Percentiles rank a stretch among this genome's conserved stretches.
Evolutionary conservation across 331 rosid genomes (phyloP).

Genomic region (Quercus lobata): DNA sequence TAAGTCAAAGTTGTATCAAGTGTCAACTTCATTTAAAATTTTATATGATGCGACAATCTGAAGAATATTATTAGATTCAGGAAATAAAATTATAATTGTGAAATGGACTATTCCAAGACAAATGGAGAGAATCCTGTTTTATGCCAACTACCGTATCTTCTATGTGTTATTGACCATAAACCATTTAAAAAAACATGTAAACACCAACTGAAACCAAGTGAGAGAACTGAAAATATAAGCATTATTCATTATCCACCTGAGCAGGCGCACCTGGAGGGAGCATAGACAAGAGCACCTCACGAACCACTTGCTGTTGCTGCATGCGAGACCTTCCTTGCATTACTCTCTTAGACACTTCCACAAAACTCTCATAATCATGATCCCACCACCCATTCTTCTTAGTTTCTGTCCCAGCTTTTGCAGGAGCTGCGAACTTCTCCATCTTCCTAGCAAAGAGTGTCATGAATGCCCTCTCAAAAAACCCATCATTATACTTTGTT

Average conservation of each 20-base stretch:
- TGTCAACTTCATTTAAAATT: no score
- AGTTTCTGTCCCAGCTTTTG: not conserved
- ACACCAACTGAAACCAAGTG: not conserved
- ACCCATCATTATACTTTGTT: conserved; percentile 70
- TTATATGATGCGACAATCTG: no score
- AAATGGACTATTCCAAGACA: no score
- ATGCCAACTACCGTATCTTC: no score
- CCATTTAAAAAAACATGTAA: not conserved
- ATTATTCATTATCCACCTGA: conserved; percentile 45
- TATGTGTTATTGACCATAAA: not conserved
- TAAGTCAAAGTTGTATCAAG: no score
- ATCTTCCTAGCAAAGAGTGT: conserved; percentile 73
- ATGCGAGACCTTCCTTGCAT: conserved; percentile 77
- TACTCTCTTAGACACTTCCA: conserved; percentile 76
- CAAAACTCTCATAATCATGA: conserved; percentile 73
- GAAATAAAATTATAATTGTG: no score
- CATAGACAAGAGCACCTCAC: conserved; percentile 88
- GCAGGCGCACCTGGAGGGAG: conserved; percentile 99
- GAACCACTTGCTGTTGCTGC: conserved; percentile 80
- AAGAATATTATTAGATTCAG: no score
- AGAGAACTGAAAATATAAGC: not conserved
- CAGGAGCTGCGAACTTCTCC: conserved; percentile 50
- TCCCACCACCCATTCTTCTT: conserved; percentile 35
- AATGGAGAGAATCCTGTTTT: not conserved
- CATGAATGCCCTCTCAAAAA: conserved; percentile 77